Conservation (phyloP, 2,329 filamentous ascomycete species). For the Domatiomyces catenatus region DNA sequence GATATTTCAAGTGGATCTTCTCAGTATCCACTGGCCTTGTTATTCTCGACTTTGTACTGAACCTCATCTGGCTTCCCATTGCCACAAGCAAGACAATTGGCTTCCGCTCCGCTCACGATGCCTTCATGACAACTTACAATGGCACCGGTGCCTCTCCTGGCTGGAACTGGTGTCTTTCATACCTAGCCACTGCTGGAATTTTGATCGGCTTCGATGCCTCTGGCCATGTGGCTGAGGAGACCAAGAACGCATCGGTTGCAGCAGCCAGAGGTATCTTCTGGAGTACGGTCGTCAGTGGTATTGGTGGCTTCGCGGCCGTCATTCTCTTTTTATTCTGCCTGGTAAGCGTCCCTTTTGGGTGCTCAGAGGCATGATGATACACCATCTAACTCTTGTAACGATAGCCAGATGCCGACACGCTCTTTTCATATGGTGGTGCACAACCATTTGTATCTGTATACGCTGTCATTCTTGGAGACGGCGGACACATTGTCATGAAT, state of each 20-base stretch:
- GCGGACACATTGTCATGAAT: too few relatives aligned
- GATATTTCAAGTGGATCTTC: conserved; percentile 36
- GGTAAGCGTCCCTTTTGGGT: too few relatives aligned
- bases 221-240: conserved; percentile 47
- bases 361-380: too few relatives aligned
- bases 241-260: conserved; percentile 41
- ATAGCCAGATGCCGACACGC: too few relatives aligned
- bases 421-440: too few relatives aligned
- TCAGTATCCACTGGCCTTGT: conserved; percentile 36
- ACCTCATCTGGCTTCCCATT: conserved; percentile 47
- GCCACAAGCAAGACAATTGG: conserved; percentile 40
- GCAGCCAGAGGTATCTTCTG: conserved; percentile 46
- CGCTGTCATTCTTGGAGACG: too few relatives aligned
- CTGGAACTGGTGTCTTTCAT: conserved; percentile 50
- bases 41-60: conserved; percentile 43
- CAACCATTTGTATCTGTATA: too few relatives aligned
- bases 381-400: too few relatives aligned
- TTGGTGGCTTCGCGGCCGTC: too few relatives aligned
- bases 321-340: too few relatives aligned
- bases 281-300: conserved; percentile 21
- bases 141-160: conserved; percentile 39
- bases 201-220: conserved; percentile 47
- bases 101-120: conserved; percentile 43
- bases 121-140: conserved; percentile 47
- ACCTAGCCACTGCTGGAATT: conserved; percentile 44